phyloP scores from a whole-genome alignment of 495 filamentous ascomycete species.

The Immersiella caudata region DNA sequence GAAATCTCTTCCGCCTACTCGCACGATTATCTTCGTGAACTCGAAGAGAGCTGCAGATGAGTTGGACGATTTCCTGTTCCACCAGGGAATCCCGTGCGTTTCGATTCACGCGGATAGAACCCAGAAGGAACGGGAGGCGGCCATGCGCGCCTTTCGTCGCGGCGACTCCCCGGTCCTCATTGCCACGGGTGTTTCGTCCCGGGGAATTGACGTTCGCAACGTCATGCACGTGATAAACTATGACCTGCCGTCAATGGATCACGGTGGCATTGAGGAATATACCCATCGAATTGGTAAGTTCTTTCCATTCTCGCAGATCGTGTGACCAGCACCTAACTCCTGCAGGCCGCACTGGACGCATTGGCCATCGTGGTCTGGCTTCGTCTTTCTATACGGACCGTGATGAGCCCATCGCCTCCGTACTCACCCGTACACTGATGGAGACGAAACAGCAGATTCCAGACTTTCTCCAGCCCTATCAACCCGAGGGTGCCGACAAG shows the following conservation, averaged over 20 bases:
- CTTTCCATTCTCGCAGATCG: not conserved
- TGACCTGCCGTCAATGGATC: slow-evolving; percentile 67
- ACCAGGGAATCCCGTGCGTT: slow-evolving; percentile 73
- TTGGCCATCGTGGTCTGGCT: slow-evolving; percentile 83
- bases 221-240: slow-evolving; percentile 93
- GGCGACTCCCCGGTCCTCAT: slow-evolving; percentile 78
- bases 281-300: slow-evolving; percentile 85
- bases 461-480: slow-evolving; percentile 63
- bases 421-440: slow-evolving; percentile 75
- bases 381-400: slow-evolving; percentile 80
- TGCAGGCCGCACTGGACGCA: slow-evolving; percentile 88
- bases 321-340: not conserved
- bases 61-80: slow-evolving; percentile 85
- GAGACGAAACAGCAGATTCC: slow-evolving; percentile 79
- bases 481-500: slow-evolving; percentile 58
- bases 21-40: slow-evolving; percentile 95
- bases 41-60: slow-evolving; percentile 72
- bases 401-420: slow-evolving; percentile 68
- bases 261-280: slow-evolving; percentile 94
- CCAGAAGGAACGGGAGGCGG: slow-evolving; percentile 90
- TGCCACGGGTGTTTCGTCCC: slow-evolving; percentile 80
- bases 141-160: slow-evolving; percentile 80
- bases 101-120: slow-evolving; percentile 87
- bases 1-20: slow-evolving; percentile 62
- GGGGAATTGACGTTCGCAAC: slow-evolving; percentile 87